Evolutionary conservation across 2,329 filamentous ascomycete genomes (phyloP).

Genomic region (Aciculosporium take): DNA sequence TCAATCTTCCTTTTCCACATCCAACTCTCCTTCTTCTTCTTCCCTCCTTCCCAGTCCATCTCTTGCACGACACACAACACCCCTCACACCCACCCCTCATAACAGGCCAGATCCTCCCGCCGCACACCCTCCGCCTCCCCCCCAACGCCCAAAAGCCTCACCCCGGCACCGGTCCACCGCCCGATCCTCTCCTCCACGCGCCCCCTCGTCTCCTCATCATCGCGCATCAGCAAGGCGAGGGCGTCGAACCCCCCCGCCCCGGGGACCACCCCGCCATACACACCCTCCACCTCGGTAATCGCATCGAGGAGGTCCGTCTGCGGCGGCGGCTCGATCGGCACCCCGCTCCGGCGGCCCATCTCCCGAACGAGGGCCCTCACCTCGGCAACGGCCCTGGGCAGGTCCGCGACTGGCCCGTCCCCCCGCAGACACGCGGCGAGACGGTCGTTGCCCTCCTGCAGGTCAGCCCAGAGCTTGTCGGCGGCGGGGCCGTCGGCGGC

Average conservation of each 20-base stretch:
- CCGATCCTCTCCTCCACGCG: constrained; percentile 48
- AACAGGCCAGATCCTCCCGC: constrained; percentile 29
- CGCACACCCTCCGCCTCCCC: constrained; percentile 58
- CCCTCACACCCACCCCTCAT: constrained; percentile 28
- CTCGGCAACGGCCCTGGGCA: constrained; percentile 31
- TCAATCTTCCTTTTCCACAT: neutral
- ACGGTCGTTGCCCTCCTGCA: constrained; percentile 62
- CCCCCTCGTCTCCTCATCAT: constrained; percentile 50
- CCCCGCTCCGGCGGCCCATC: constrained; percentile 60
- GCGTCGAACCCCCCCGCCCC: constrained; percentile 93
- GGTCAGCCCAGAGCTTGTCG: constrained; percentile 53
- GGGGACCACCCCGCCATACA: constrained; percentile 82
- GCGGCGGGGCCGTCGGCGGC: constrained; percentile 49
- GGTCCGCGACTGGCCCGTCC: constrained; percentile 26
- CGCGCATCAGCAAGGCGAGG: constrained; percentile 62
- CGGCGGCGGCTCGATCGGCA: constrained; percentile 76
- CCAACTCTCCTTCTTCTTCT: neutral
- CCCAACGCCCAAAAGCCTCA: constrained; percentile 54
- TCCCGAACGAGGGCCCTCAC: constrained; percentile 52
- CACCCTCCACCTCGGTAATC: constrained; percentile 56
- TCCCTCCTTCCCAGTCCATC: neutral
- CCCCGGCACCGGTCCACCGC: constrained; percentile 49
- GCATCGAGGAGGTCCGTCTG: constrained; percentile 79
- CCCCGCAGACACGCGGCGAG: constrained; percentile 51
- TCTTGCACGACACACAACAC: neutral